phyloP scores from a whole-genome alignment of 2,329 filamentous ascomycete species.

The Colletotrichum australisinense region DNA sequence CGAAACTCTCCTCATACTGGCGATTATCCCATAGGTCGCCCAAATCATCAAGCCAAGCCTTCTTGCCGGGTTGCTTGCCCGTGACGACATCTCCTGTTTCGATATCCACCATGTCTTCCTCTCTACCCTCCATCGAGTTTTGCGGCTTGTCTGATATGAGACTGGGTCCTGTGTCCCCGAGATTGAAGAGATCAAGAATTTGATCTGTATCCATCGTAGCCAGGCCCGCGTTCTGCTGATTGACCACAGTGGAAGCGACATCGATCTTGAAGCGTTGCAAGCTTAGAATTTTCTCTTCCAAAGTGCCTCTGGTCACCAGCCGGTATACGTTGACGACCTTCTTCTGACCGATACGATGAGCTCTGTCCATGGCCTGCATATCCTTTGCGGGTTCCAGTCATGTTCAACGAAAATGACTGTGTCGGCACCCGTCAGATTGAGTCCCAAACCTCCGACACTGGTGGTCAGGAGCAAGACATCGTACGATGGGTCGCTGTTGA shows the following conservation, averaged over 20 bases:
- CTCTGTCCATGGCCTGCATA: constrained; percentile 98
- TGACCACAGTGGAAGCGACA: constrained; percentile 96
- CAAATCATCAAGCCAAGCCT: constrained; percentile 92
- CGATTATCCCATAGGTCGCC: constrained; percentile 97
- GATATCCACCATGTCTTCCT: constrained; percentile 91
- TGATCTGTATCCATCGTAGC: constrained; percentile 98
- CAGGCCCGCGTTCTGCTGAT: constrained; percentile 96
- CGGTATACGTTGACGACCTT: constrained; percentile 99
- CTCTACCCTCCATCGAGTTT: constrained; percentile 69
- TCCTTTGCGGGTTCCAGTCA: constrained; percentile 99
- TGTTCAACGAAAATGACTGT: constrained; percentile 99
- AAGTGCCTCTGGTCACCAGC: constrained; percentile 91
- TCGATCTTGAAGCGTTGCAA: constrained; percentile 99
- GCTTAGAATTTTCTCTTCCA: constrained; percentile 98
- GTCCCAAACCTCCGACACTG: constrained; percentile 90
- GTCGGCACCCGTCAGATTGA: constrained; percentile 96
- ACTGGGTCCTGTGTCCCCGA: constrained; percentile 81
- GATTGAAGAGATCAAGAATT: constrained; percentile 94
- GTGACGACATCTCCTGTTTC: constrained; percentile 87
- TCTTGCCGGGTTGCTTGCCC: constrained; percentile 92
- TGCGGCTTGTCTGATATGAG: constrained; percentile 72
- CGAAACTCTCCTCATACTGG: constrained; percentile 98
- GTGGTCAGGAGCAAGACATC: constrained; percentile 95
- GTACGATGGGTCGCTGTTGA: constrained; percentile 97
- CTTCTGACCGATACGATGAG: constrained; percentile 98